A percentile compares a stretch with the other conserved stretches of the same genome.
Conservation (phyloP, 169 alveolate genomes). For the Neospora caninum region DNA sequence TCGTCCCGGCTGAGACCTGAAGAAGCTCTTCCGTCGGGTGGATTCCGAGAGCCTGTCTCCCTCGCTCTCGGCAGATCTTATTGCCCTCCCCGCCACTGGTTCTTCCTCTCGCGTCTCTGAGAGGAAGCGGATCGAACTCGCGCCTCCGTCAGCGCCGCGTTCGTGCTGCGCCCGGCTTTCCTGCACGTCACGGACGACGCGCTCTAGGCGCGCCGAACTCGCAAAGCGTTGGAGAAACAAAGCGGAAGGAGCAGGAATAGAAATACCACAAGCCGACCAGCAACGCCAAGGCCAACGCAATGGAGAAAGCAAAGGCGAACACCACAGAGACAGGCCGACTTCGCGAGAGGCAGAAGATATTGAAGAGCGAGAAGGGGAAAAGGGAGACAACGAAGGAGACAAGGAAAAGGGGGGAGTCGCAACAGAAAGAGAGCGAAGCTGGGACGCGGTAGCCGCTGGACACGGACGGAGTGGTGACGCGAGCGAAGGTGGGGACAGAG, state of each 20-base stretch:
- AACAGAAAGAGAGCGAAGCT: not conserved
- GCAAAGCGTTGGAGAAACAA: not conserved
- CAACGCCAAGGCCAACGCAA: not conserved
- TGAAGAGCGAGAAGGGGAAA: not conserved
- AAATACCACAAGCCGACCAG: too few relatives aligned
- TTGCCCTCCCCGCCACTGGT: not conserved
- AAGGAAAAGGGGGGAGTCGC: not conserved
- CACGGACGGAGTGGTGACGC: not conserved
- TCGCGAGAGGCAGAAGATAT: not conserved
- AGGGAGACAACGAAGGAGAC: not conserved
- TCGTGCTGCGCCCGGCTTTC: not conserved
- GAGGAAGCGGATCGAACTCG: not conserved
- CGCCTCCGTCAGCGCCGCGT: not conserved
- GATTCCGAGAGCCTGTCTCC: too few relatives aligned
- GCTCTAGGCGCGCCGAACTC: not conserved
- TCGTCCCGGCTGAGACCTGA: not conserved
- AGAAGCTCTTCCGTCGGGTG: not conserved
- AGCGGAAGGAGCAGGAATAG: not conserved
- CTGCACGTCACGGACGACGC: not conserved
- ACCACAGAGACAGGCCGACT: not conserved
- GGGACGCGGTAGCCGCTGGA: not conserved
- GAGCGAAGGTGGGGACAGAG: not conserved
- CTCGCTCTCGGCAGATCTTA: not conserved
- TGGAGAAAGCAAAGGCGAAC: not conserved
- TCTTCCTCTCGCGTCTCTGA: not conserved